A percentile compares a stretch with the other conserved stretches of the same genome.
These are phyloP conservation scores for Curvularia sp. DNA, from an alignment of 2,329 filamentous ascomycete genomes.

Conservation along the genomic window DNA sequence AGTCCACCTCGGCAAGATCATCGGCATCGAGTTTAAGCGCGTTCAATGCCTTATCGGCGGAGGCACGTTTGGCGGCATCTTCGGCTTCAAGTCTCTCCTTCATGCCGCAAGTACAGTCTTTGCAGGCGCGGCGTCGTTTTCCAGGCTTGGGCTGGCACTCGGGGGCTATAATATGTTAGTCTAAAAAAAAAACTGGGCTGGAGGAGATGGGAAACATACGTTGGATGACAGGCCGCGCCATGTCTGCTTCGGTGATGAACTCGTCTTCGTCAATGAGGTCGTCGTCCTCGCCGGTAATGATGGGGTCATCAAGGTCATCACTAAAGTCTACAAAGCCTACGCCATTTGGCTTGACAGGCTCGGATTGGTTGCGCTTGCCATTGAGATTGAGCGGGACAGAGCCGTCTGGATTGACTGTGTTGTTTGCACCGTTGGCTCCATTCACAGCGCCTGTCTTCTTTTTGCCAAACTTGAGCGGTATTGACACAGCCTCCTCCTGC, in stretches of 20 bases:
- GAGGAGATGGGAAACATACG: conserved; percentile 65
- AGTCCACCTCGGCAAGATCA: conserved; percentile 89
- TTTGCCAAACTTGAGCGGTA: conserved; percentile 69
- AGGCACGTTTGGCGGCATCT: conserved; percentile 71
- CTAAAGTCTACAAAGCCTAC: conserved; percentile 66
- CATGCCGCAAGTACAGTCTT: conserved; percentile 96
- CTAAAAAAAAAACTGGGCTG: conserved; percentile 12
- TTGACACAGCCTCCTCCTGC: conserved; percentile 62
- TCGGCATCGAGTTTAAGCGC: conserved; percentile 74
- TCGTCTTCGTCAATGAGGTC: conserved; percentile 92
- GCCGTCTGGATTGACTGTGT: conserved; percentile 44
- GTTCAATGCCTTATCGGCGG: conserved; percentile 70
- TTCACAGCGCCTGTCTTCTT: conserved; percentile 61
- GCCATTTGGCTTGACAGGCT: conserved; percentile 44
- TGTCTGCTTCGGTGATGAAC: conserved; percentile 83
- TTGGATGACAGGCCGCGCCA: conserved; percentile 76
- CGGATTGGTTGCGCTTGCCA: conserved; percentile 54
- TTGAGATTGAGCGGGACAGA: conserved; percentile 50
- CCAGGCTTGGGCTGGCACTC: conserved; percentile 88
- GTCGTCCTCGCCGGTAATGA: conserved; percentile 69
- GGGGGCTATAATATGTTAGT: conserved; percentile 62
- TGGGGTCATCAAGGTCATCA: conserved; percentile 66
- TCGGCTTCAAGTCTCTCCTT: conserved; percentile 86
- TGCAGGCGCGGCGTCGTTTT: conserved; percentile 91
- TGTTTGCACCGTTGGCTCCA: conserved; percentile 32